Conservation (phyloP, 371 early-diverging fungal species). For the Haplosporangium sp. region DNA sequence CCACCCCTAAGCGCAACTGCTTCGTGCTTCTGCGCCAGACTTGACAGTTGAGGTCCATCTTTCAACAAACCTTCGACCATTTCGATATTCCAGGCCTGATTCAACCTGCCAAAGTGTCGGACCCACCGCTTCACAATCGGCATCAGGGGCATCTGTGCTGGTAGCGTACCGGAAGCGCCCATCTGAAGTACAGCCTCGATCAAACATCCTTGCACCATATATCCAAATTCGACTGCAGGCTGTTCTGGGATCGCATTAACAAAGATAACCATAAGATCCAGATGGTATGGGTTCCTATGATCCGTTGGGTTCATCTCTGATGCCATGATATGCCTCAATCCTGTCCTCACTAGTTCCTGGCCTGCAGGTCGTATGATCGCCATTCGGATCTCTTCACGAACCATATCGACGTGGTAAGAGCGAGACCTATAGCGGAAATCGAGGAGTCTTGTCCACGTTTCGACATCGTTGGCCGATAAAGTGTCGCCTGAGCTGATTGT, state of each 20-base stretch:
- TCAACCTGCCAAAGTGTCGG: slow-evolving; percentile 42
- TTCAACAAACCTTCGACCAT: slow-evolving; percentile 36
- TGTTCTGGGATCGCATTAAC: slow-evolving; percentile 41
- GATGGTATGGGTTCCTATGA: slow-evolving; percentile 42
- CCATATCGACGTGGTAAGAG: slow-evolving; percentile 48
- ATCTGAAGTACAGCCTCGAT: slow-evolving; percentile 39
- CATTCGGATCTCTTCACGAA: slow-evolving; percentile 49
- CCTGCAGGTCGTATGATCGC: slow-evolving; percentile 33
- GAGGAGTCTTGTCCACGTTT: slow-evolving; percentile 46
- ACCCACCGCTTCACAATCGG: slow-evolving; percentile 48
- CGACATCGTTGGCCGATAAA: slow-evolving; percentile 29
- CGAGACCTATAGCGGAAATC: slow-evolving; percentile 49
- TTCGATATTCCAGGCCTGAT: slow-evolving; percentile 41
- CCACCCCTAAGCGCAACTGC: slow-evolving; percentile 8
- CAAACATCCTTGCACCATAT: slow-evolving; percentile 35
- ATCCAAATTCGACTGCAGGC: slow-evolving; percentile 47
- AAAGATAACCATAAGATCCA: slow-evolving; percentile 51
- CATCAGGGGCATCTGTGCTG: slow-evolving; percentile 39
- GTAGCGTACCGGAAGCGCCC: slow-evolving; percentile 17
- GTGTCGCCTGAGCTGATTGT: slow-evolving; percentile 37
- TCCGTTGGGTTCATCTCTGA: slow-evolving; percentile 51
- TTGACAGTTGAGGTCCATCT: slow-evolving; percentile 21
- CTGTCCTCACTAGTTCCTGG: slow-evolving; percentile 35
- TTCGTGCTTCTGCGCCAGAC: slow-evolving; percentile 42
- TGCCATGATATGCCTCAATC: slow-evolving; percentile 45